Conservation (phyloP, 768 basidiomycete genomes). For the Termitomyces sp. region DNA sequence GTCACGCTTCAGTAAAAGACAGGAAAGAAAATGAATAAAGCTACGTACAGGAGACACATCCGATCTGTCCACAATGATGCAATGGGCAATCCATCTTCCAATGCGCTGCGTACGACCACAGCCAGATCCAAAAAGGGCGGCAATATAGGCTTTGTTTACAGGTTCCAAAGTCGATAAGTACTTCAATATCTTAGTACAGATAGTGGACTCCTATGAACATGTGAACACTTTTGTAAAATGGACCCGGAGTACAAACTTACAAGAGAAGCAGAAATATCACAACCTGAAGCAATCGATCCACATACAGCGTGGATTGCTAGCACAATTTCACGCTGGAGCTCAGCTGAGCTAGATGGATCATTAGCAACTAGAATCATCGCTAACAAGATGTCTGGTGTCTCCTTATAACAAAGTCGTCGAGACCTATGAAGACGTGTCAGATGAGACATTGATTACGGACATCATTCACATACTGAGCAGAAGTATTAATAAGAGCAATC, state of each 20-base stretch:
- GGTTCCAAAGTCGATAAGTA: constrained; percentile 35
- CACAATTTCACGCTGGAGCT: constrained; percentile 41
- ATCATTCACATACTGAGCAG: constrained; percentile 36
- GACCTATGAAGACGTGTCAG: constrained; percentile 20
- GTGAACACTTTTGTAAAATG: background rate
- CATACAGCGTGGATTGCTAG: constrained; percentile 42
- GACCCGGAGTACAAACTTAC: constrained; percentile 13
- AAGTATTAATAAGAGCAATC: constrained; percentile 32
- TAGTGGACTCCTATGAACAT: constrained; percentile 35
- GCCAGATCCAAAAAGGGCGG: constrained; percentile 47
- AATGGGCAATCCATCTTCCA: constrained; percentile 51
- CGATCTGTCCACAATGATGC: constrained; percentile 31
- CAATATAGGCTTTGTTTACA: constrained; percentile 41
- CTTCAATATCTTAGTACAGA: constrained; percentile 39
- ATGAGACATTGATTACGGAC: background rate
- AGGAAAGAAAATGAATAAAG: background rate
- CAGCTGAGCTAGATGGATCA: constrained; percentile 41
- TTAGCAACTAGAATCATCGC: constrained; percentile 49
- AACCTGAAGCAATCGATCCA: constrained; percentile 28
- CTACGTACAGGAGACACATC: constrained; percentile 19
- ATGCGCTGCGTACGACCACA: constrained; percentile 46
- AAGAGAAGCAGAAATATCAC: constrained; percentile 19
- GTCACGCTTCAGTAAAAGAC: constrained; percentile 4
- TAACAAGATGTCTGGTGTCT: constrained; percentile 43
- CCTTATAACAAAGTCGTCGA: constrained; percentile 26